phyloP scores from a whole-genome alignment of 345 rosid genomes.

The Eucalyptus cloeziana region DNA sequence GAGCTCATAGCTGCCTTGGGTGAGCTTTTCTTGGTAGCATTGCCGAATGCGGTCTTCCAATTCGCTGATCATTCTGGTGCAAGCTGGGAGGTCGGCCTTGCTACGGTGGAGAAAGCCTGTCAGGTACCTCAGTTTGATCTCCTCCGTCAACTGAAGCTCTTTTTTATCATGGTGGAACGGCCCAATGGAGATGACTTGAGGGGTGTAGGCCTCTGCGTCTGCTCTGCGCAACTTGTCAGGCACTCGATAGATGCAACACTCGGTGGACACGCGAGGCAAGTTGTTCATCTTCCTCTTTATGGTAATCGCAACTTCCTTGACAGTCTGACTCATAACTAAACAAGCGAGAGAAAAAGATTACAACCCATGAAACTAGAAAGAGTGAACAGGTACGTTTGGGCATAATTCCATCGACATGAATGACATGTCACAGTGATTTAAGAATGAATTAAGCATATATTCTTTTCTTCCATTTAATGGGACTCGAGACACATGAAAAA shows the following conservation, averaged over 20 bases:
- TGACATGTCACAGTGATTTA: neutral
- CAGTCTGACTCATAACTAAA: neutral
- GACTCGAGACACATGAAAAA: no score
- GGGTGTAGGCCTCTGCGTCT: conserved; percentile 1
- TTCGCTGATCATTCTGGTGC: neutral
- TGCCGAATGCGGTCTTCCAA: neutral
- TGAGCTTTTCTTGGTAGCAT: neutral
- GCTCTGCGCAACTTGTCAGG: conserved; percentile 1
- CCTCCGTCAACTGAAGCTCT: conserved; percentile 4
- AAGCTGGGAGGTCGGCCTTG: neutral
- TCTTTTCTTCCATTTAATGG: neutral
- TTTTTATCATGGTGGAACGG: conserved; percentile 8
- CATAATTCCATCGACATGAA: neutral
- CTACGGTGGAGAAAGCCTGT: neutral
- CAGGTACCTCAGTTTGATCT: conserved; percentile 2
- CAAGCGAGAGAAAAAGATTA: neutral
- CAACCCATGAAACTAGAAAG: neutral
- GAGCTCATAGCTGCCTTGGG: neutral
- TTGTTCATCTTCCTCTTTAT: neutral
- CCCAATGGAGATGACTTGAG: conserved; percentile 1
- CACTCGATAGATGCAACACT: conserved; percentile 8
- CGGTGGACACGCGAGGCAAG: neutral
- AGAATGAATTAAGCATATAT: neutral
- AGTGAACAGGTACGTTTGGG: neutral
- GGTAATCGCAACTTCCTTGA: neutral